phyloP scores from a whole-genome alignment of 2,329 filamentous ascomycete genomes.

The Colletotrichum godetiae region DNA sequence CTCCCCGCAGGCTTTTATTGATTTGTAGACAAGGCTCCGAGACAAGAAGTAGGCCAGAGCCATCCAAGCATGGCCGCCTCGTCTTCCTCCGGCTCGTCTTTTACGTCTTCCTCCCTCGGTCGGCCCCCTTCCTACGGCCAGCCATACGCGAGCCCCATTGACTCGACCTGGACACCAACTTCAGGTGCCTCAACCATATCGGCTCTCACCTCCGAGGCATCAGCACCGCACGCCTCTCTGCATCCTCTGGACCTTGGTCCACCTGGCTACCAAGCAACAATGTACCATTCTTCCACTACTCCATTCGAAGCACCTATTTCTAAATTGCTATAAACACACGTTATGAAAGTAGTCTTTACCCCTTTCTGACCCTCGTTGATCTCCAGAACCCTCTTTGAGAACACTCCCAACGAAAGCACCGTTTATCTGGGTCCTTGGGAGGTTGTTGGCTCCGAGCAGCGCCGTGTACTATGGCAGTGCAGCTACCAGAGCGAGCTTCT shows the following conservation, averaged over 20 bases:
- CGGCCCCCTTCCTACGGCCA: constrained; percentile 54
- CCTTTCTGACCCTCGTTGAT: constrained; percentile 28
- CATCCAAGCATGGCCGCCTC: constrained; percentile 50
- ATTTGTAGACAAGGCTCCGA: constrained; percentile 20
- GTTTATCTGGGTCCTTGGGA: constrained; percentile 67
- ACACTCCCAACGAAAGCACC: constrained; percentile 59
- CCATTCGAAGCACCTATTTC: constrained; percentile 2
- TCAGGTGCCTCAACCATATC: constrained; percentile 57
- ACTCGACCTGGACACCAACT: constrained; percentile 59
- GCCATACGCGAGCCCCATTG: constrained; percentile 54
- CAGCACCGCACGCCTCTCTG: constrained; percentile 53
- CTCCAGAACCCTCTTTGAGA: constrained; percentile 61
- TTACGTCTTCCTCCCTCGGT: constrained; percentile 57
- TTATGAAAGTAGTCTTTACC: background rate
- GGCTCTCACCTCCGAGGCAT: constrained; percentile 52
- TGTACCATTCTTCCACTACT: constrained; percentile 51
- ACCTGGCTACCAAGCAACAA: constrained; percentile 65
- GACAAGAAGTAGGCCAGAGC: background rate
- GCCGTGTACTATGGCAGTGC: constrained; percentile 64
- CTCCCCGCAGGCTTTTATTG: background rate
- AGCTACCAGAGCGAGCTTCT: constrained; percentile 63
- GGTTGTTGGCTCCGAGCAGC: constrained; percentile 58
- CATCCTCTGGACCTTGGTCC: constrained; percentile 62
- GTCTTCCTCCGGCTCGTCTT: constrained; percentile 61
- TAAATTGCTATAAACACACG: constrained; percentile 38